Conservation (phyloP, 2,329 filamentous ascomycete species). For the Rugonectria rugulosa region DNA sequence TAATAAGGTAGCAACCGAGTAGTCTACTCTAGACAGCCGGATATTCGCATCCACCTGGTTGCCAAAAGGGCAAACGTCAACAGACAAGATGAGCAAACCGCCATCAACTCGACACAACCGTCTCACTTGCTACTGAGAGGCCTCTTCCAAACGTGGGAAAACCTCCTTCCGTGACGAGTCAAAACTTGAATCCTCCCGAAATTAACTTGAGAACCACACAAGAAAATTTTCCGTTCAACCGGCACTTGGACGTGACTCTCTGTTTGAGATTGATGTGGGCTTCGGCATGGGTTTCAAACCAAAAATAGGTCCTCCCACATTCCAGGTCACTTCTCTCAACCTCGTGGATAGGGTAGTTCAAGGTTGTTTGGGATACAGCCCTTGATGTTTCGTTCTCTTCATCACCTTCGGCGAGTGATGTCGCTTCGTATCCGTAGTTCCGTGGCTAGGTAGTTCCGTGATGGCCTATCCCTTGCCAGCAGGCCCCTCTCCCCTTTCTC, state of each 20-base stretch:
- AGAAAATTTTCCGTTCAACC: conserved; percentile 15
- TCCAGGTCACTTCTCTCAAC: neutral
- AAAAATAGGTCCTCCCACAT: conserved; percentile 15
- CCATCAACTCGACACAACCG: conserved; percentile 7
- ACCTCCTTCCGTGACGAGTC: conserved; percentile 2
- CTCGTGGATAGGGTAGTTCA: too few relatives aligned
- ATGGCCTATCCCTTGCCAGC: too few relatives aligned
- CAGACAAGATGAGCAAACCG: conserved; percentile 7
- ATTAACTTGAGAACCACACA: conserved; percentile 4
- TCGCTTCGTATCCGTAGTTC: too few relatives aligned
- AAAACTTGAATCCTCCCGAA: conserved; percentile 5
- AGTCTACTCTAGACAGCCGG: neutral
- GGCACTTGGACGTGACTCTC: conserved; percentile 5
- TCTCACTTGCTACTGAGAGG: neutral
- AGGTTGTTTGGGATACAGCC: conserved; percentile 16
- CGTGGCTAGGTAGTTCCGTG: too few relatives aligned
- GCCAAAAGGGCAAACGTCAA: neutral
- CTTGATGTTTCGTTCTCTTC: conserved; percentile 8
- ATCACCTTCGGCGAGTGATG: neutral
- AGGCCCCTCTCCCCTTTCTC: too few relatives aligned
- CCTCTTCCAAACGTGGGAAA: conserved; percentile 5
- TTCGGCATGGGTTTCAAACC: conserved; percentile 4
- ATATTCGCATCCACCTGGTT: conserved; percentile 3
- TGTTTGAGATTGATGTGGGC: conserved; percentile 16
- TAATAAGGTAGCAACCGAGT: conserved; percentile 1